phyloP scores from a whole-genome alignment of 139 green algal species.

The Ostreobium quekettii region DNA sequence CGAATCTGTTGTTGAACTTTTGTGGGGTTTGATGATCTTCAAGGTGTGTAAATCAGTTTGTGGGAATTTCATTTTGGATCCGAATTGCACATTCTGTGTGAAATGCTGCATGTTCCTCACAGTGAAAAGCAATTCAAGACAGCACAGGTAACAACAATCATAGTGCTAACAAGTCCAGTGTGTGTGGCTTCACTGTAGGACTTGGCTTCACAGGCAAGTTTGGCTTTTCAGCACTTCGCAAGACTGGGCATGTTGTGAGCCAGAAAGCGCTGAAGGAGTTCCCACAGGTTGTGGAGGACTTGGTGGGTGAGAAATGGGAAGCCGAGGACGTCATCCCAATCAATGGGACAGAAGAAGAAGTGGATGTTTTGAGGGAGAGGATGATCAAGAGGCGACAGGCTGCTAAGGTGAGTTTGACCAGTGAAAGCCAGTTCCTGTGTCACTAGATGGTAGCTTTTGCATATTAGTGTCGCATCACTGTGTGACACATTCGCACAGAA shows the following conservation, averaged over 20 bases:
- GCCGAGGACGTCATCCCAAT: conserved; percentile 41
- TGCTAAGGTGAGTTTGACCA: not conserved
- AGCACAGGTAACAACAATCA: too few species aligned
- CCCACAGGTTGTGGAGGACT: conserved; percentile 41
- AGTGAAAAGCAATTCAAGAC: too few species aligned
- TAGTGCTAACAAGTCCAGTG: too few species aligned
- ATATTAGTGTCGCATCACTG: not conserved
- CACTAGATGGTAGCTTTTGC: not conserved
- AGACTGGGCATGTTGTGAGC: conserved; percentile 58
- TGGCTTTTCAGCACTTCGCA: conserved; percentile 19
- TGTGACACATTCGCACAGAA: not conserved
- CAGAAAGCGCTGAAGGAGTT: conserved; percentile 72
- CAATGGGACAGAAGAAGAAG: conserved; percentile 45
- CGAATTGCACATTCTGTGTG: too few species aligned
- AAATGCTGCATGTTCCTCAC: too few species aligned
- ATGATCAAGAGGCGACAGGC: conserved; percentile 12
- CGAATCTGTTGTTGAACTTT: too few species aligned
- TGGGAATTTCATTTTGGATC: too few species aligned
- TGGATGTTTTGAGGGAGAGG: conserved; percentile 27
- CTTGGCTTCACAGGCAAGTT: conserved; percentile 9
- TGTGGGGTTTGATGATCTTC: too few species aligned
- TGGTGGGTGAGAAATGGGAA: conserved; percentile 32
- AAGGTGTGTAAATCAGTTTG: too few species aligned
- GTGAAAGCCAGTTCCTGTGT: not conserved
- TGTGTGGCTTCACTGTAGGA: too few species aligned